These are phyloP conservation scores for Aspergillus piperis DNA, from an alignment of 2,329 filamentous ascomycete genomes.

Conservation along the genomic window DNA sequence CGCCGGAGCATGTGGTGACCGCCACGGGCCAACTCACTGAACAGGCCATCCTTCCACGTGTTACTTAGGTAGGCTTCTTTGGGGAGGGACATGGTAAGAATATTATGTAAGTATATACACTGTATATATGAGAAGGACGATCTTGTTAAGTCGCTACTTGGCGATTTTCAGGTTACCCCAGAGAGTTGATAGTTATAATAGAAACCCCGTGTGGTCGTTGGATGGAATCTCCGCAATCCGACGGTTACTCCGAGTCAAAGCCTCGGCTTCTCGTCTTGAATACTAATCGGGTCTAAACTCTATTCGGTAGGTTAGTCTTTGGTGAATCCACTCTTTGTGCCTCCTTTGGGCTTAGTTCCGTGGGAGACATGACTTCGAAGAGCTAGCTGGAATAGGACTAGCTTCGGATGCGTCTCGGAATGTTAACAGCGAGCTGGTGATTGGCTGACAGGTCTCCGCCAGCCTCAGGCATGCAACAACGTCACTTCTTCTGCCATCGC, in stretches of 20 bases:
- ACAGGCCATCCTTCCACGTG: conserved; percentile 85
- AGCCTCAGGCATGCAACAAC: background rate
- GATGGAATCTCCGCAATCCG: too few species aligned
- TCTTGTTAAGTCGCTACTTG: too few species aligned
- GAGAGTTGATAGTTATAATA: too few species aligned
- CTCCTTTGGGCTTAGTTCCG: too few species aligned
- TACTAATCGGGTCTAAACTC: too few species aligned
- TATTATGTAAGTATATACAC: background rate
- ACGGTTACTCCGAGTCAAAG: too few species aligned
- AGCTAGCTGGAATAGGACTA: background rate
- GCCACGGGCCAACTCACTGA: conserved; percentile 58
- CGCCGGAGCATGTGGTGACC: background rate
- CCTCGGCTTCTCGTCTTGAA: too few species aligned
- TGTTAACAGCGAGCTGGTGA: background rate
- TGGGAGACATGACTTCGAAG: too few species aligned
- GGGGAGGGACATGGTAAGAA: conserved; percentile 63
- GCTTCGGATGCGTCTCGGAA: background rate
- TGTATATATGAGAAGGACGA: background rate
- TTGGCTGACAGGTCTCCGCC: background rate
- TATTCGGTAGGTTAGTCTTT: too few species aligned
- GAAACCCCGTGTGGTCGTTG: too few species aligned
- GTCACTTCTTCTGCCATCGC: background rate
- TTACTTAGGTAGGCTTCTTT: conserved; percentile 76
- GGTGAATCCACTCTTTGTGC: too few species aligned
- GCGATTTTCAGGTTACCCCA: too few species aligned